Evolutionary conservation across 2,329 filamentous ascomycete genomes (phyloP).

Genomic region (Triangularia verruculosa): DNA sequence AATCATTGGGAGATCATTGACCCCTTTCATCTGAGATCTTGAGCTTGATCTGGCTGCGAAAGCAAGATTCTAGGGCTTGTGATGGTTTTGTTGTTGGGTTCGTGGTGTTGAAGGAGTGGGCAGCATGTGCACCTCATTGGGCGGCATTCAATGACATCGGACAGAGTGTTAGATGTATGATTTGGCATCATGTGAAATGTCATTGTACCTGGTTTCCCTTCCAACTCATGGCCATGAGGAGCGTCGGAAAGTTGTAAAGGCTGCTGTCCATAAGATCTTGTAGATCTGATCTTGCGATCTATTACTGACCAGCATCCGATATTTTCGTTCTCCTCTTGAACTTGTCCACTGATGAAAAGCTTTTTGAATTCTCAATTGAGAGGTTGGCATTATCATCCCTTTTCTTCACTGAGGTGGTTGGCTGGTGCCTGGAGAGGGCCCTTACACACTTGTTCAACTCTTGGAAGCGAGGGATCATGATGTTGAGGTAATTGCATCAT

Average conservation of each 20-base stretch:
- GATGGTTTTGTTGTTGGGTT: no score
- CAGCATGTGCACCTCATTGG: no score
- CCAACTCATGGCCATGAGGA: no score
- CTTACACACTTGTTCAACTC: neutral
- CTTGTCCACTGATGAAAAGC: neutral
- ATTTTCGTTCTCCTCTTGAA: neutral
- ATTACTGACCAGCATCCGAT: neutral
- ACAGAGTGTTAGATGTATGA: no score
- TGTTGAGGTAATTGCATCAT: neutral
- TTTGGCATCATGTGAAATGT: no score
- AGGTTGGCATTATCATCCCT: neutral
- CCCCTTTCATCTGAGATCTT: neutral
- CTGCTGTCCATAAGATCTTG: neutral
- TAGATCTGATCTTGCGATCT: neutral
- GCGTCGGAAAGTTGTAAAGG: neutral
- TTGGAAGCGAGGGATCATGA: neutral
- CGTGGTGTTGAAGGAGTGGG: no score
- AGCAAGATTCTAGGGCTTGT: neutral
- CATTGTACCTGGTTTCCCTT: no score
- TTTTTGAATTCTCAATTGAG: neutral
- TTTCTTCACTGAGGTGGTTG: neutral
- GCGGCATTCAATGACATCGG: no score
- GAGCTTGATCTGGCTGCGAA: neutral
- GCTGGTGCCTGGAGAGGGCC: neutral
- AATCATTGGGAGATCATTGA: neutral